Percentiles rank a stretch among this genome's conserved stretches.
Conservation (phyloP, 768 basidiomycete species). For the Mycena albidolilacea region DNA sequence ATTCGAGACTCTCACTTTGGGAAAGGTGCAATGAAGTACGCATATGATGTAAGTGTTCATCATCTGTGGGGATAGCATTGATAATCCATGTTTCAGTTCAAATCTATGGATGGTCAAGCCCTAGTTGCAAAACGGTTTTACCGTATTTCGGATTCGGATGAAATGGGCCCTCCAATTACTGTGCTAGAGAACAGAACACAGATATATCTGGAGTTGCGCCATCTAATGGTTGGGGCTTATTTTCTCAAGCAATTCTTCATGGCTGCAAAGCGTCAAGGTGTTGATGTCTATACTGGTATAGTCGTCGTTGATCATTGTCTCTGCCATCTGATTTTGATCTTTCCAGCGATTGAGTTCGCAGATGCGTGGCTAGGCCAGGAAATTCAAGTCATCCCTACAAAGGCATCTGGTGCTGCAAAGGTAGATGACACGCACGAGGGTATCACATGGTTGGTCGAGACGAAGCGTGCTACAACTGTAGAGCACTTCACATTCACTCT, state of each 20-base stretch:
- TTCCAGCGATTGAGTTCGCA: not conserved
- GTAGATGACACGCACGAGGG: not conserved
- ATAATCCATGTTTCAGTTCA: not conserved
- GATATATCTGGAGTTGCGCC: not conserved
- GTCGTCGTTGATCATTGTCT: not conserved
- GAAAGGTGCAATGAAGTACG: not conserved
- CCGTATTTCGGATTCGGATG: not conserved
- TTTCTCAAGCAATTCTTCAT: not conserved
- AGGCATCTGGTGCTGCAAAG: not conserved
- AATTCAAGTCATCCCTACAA: not conserved
- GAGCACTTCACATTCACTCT: not conserved
- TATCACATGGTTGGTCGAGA: not conserved
- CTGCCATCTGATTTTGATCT: not conserved
- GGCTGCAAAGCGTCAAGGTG: not conserved
- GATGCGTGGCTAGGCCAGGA: not conserved
- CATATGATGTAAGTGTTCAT: not conserved
- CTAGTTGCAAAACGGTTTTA: not conserved
- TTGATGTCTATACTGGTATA: not conserved
- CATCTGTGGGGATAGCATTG: not conserved
- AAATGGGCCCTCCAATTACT: not conserved
- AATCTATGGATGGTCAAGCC: not conserved
- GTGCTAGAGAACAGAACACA: not conserved
- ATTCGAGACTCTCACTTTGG: not conserved
- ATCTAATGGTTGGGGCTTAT: not conserved
- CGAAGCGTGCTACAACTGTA: not conserved